A percentile compares a stretch with the other conserved stretches of the same genome.
Conservation (phyloP, 345 rosid species). For the Abelmoschus esculentus region DNA sequence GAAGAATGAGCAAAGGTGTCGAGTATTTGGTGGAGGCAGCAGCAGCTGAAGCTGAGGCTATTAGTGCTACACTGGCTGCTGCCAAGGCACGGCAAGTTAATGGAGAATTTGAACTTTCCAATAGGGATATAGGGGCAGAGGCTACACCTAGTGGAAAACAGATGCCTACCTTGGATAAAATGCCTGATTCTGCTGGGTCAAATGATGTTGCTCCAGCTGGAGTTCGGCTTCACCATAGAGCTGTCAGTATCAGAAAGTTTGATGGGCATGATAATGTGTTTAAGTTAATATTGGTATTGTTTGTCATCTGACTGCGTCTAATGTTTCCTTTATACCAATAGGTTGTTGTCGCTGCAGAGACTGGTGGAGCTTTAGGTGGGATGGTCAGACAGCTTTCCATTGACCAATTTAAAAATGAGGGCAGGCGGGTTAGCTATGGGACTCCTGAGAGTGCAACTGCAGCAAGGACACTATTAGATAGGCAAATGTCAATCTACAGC, state of each 20-base stretch:
- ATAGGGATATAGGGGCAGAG: conserved; percentile 81
- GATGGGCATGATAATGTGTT: neutral
- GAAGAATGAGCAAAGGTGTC: conserved; percentile 88
- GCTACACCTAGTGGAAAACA: conserved; percentile 94
- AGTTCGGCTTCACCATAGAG: conserved; percentile 91
- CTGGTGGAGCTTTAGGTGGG: conserved; percentile 97
- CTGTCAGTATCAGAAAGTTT: conserved; percentile 47
- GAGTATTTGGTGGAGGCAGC: conserved; percentile 96
- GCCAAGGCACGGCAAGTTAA: conserved; percentile 93
- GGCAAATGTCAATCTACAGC: conserved; percentile 91
- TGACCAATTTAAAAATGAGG: conserved; percentile 97
- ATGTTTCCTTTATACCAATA: conserved; percentile 21
- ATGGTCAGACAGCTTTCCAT: conserved; percentile 94
- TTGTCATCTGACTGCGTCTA: neutral
- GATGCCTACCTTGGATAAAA: conserved; percentile 50
- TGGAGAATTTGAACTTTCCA: conserved; percentile 83
- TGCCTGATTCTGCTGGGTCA: conserved; percentile 59
- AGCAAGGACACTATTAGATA: conserved; percentile 90
- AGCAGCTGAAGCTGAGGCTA: conserved; percentile 99
- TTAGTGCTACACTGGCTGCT: conserved; percentile 93
- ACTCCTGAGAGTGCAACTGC: conserved; percentile 92
- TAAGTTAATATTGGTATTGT: neutral
- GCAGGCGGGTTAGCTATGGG: conserved; percentile 92
- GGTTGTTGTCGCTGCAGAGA: conserved; percentile 98
- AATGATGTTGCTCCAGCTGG: conserved; percentile 62